Conservation (phyloP, 345 rosid species). For the Bretschneidera sinensis region DNA sequence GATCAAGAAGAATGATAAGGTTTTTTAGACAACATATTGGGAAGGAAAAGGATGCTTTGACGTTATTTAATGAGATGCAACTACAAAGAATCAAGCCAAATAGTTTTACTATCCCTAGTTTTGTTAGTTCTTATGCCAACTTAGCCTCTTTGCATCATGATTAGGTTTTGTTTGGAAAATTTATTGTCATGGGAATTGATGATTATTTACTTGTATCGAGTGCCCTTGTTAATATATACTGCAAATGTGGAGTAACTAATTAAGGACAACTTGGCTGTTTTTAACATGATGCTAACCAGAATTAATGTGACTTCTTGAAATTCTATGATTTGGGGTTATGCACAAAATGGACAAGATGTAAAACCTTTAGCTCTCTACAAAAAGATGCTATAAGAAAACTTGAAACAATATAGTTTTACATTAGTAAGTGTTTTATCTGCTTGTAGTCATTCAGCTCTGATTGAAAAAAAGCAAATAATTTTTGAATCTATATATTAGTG, state of each 20-base stretch:
- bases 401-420: slow-evolving; percentile 1
- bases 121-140: slow-evolving; percentile 41
- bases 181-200: slow-evolving; percentile 29
- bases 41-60: slow-evolving; percentile 41
- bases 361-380: background rate
- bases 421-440: slow-evolving; percentile 2
- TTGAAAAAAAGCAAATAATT: background rate
- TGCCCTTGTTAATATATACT: slow-evolving; percentile 42
- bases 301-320: slow-evolving; percentile 2
- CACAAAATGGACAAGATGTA: slow-evolving; percentile 4
- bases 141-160: slow-evolving; percentile 37
- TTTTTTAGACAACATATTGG: slow-evolving; percentile 45
- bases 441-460: slow-evolving; percentile 3
- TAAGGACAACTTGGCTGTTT: slow-evolving; percentile 21
- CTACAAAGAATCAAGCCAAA: slow-evolving; percentile 27
- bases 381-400: background rate
- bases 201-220: slow-evolving; percentile 34
- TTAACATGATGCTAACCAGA: background rate
- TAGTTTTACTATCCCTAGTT: slow-evolving; percentile 34
- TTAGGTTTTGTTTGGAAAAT: slow-evolving; percentile 36
- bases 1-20: slow-evolving; percentile 31
- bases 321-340: slow-evolving; percentile 3
- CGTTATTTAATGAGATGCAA: slow-evolving; percentile 33
- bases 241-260: slow-evolving; percentile 47
- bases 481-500: background rate